Evolutionary conservation across 2,329 filamentous ascomycete genomes (phyloP).

Genomic region (Penicillium sp.): DNA sequence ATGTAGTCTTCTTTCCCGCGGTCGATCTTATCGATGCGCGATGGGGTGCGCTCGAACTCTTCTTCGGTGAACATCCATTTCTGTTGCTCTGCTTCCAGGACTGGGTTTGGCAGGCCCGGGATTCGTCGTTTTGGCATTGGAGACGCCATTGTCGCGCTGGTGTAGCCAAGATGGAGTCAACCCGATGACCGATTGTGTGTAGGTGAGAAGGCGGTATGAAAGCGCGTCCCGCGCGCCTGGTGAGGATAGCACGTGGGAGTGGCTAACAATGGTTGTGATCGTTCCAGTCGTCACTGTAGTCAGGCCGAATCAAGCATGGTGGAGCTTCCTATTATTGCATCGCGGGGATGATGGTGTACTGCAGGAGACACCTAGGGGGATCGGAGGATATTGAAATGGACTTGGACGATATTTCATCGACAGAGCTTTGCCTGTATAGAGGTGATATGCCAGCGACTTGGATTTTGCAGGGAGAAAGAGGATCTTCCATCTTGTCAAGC

Average conservation of each 20-base stretch:
- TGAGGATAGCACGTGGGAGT: background rate
- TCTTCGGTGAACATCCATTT: constrained; percentile 90
- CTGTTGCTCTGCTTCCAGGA: constrained; percentile 54
- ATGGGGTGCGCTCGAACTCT: constrained; percentile 78
- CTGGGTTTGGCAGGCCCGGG: constrained; percentile 43
- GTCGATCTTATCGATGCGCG: constrained; percentile 74
- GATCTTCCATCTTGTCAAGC: background rate
- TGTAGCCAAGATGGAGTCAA: background rate
- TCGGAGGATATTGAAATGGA: background rate
- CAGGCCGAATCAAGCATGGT: constrained; percentile 3
- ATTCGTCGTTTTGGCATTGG: constrained; percentile 29
- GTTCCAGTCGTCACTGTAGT: constrained; percentile 4
- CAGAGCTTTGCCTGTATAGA: background rate
- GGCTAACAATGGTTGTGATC: constrained; percentile 4
- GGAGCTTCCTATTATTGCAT: constrained; percentile 10
- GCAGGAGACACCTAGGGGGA: background rate
- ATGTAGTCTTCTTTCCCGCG: constrained; percentile 73
- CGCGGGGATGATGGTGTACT: background rate
- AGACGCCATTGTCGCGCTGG: constrained; percentile 19
- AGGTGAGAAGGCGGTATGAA: background rate
- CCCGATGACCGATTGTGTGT: background rate
- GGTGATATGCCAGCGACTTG: background rate
- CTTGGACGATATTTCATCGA: background rate
- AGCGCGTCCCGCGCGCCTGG: constrained; percentile 23
- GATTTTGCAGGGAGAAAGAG: background rate